These are phyloP conservation scores for Penicillium chermesinum DNA, from an alignment of 495 filamentous ascomycete genomes.

Conservation along the genomic window DNA sequence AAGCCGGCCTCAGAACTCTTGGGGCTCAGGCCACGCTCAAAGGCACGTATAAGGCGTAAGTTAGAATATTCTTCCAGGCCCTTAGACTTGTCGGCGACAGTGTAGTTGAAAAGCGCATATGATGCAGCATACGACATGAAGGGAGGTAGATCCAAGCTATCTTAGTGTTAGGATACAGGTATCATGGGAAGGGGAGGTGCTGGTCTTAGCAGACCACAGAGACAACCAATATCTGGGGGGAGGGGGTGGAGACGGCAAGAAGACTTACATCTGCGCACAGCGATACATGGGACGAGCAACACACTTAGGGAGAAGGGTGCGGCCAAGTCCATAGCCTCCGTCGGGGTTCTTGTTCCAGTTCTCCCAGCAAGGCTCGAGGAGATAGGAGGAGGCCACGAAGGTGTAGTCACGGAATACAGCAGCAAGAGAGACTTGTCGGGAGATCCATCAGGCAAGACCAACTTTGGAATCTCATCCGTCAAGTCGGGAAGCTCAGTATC, in stretches of 20 bases:
- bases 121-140: slow-evolving; percentile 96
- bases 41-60: slow-evolving; percentile 78
- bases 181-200: slow-evolving; percentile 3
- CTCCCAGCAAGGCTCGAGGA: slow-evolving; percentile 91
- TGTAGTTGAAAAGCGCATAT: slow-evolving; percentile 89
- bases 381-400: slow-evolving; percentile 80
- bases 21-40: slow-evolving; percentile 80
- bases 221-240: no score
- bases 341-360: slow-evolving; percentile 55
- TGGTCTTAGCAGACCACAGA: no score
- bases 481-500: slow-evolving; percentile 66
- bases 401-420: slow-evolving; percentile 86
- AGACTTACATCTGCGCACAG: slow-evolving; percentile 72
- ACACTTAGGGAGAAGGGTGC: slow-evolving; percentile 61
- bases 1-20: slow-evolving; percentile 88
- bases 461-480: slow-evolving; percentile 62
- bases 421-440: slow-evolving; percentile 68
- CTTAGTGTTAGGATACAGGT: background rate
- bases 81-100: slow-evolving; percentile 55
- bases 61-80: slow-evolving; percentile 67
- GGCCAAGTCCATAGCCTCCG: slow-evolving; percentile 67
- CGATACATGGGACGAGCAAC: slow-evolving; percentile 71
- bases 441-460: slow-evolving; percentile 41
- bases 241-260: background rate
- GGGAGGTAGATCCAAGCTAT: slow-evolving; percentile 50